Base-by-base conservation (phyloP, 139 green algal species). In the Coelastrella sp. region DNA sequence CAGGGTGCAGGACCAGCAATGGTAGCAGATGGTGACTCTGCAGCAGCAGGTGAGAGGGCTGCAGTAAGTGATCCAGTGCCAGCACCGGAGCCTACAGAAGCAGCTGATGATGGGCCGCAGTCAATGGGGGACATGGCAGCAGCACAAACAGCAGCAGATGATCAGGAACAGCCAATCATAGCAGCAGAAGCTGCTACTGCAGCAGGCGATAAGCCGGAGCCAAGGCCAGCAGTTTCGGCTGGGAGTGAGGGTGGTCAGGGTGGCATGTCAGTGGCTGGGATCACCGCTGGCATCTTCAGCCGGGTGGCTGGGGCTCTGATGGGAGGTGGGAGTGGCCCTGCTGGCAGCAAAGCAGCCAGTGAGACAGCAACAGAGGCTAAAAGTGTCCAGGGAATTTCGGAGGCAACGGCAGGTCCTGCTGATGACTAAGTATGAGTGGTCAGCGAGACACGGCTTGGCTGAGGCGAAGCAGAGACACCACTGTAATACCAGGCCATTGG, bases 211-310 rank as follows among this genome's bases (percentile, higher is more conserved):
- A 49, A 49, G 35, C 35, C 1, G 35, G 35, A 49, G 35, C 35
- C 35, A 49, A 49, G 35, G 3, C 35, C 35, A 5, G 35, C 35
- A 49, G 35, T 49, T 35, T 49, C 19, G 1, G 72, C 19, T 78
- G 72, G 8, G 10, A 17, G 20, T 12, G 72, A 25, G 20, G 72
- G 17, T 22, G 75, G 24, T 27, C 0, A 8, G 9, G 58, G 5
- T 14, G 25, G 75, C 24, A 59, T 8, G 15, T 60, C 56, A 6
- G 81, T 86, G 22, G 10, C 59, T 20, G 63, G 59, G 20, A 20
- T 86, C 58, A 86, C 81, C 75, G 81, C 81, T 5, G 59, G 59
- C 8, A 86, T 86, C 6, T 86, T 86, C 19, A 58, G 78, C 1
- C n/a, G 49, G 49, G 56, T 84, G 78, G 75, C 75, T 6, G 75